Evolutionary conservation across 75 land plant genomes (phyloP).

Genomic region (Cunninghamia lanceolata): DNA sequence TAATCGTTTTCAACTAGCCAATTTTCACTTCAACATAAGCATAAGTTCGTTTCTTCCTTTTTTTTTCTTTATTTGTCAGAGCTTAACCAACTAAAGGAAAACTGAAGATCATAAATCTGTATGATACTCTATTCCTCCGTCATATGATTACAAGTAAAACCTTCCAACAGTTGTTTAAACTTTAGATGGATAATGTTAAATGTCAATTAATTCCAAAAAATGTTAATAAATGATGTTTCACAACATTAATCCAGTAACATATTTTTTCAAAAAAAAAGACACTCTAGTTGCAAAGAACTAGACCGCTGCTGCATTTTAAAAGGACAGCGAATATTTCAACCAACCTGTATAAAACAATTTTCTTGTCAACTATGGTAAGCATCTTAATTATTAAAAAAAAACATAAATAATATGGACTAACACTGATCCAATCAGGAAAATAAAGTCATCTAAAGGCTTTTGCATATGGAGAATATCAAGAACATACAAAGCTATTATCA

Average conservation of each 20-base stretch:
- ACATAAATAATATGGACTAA: not conserved
- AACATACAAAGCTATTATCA: not conserved
- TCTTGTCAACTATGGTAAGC: not conserved
- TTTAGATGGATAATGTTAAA: not conserved
- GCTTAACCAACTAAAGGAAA: not conserved
- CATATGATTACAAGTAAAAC: not conserved
- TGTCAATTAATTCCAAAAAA: not conserved
- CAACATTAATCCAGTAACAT: not conserved
- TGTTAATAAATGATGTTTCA: not conserved
- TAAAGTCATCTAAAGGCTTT: not conserved
- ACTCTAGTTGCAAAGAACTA: not conserved
- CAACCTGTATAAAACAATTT: not conserved
- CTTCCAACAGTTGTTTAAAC: not conserved
- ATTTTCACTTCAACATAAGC: not conserved
- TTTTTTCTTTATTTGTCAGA: not conserved
- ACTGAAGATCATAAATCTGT: not conserved
- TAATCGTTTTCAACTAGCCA: not conserved
- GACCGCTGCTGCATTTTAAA: not conserved
- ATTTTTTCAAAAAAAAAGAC: not conserved
- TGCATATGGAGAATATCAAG: not conserved
- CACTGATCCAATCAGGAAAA: not conserved
- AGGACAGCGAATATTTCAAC: not conserved
- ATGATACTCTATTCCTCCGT: not conserved
- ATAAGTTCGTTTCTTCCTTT: not conserved
- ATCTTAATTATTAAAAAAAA: not conserved